These are phyloP conservation scores for Lepidopterella palustris DNA, from an alignment of 495 filamentous ascomycete genomes.

Conservation along the genomic window DNA sequence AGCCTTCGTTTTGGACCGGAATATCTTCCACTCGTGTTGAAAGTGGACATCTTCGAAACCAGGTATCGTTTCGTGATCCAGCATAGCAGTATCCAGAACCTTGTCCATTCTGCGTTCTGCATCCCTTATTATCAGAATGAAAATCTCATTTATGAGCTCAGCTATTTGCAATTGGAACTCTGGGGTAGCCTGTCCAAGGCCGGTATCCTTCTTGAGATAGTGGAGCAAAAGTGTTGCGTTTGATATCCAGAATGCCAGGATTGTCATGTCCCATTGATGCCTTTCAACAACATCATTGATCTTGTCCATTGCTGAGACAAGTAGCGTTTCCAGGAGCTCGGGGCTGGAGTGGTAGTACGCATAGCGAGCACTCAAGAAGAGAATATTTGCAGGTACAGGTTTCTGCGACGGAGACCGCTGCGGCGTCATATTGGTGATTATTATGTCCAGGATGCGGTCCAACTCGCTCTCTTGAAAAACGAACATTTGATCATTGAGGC, in stretches of 20 bases:
- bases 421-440: conserved; percentile 97
- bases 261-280: conserved; percentile 99
- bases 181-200: conserved; percentile 71
- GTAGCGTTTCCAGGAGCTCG: conserved; percentile 72
- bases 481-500: conserved; percentile 98
- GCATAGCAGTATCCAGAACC: conserved; percentile 82
- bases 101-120: conserved; percentile 98
- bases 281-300: conserved; percentile 92
- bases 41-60: conserved; percentile 95
- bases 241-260: conserved; percentile 97
- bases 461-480: conserved; percentile 95
- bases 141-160: conserved; percentile 96
- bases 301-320: conserved; percentile 85
- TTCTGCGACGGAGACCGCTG: conserved; percentile 94
- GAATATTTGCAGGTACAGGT: conserved; percentile 91
- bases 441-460: conserved; percentile 81
- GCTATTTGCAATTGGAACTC: conserved; percentile 90
- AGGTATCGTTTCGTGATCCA: conserved; percentile 97
- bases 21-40: conserved; percentile 96
- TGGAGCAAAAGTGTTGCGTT: conserved; percentile 92
- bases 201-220: conserved; percentile 91
- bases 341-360: conserved; percentile 91
- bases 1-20: conserved; percentile 79
- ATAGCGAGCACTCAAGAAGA: conserved; percentile 92
- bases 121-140: conserved; percentile 95